A percentile compares a stretch with the other conserved stretches of the same genome.
Evolutionary conservation across 148 eudicot species (phyloP).

Genomic region (Nepenthes mirabilis): DNA sequence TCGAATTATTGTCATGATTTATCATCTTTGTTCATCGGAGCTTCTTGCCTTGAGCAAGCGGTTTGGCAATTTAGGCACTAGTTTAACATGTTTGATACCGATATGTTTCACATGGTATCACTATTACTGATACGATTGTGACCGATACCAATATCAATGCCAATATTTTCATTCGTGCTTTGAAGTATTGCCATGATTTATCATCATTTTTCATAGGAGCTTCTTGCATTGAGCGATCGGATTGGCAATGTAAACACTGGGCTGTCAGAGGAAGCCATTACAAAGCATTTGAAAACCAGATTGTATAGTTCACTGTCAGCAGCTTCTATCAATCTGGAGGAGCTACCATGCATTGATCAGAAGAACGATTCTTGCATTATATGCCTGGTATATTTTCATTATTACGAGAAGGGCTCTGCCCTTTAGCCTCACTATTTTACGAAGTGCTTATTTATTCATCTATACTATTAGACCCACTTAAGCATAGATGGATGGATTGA

Average conservation of each 20-base stretch:
- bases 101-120: too few species aligned
- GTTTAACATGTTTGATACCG: conserved; percentile 2
- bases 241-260: conserved; percentile 82
- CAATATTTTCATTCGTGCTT: too few species aligned
- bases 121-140: too few species aligned
- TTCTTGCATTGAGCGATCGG: conserved; percentile 89
- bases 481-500: too few species aligned
- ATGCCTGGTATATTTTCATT: conserved; percentile 53
- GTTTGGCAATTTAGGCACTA: conserved; percentile 70
- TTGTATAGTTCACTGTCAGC: conserved; percentile 18
- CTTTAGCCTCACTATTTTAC: too few species aligned
- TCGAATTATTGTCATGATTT: too few species aligned
- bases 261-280: conserved; percentile 52
- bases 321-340: conserved; percentile 32
- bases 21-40: too few species aligned
- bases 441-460: too few species aligned
- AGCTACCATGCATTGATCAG: conserved; percentile 33
- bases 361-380: conserved; percentile 64
- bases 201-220: conserved; percentile 43
- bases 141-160: too few species aligned
- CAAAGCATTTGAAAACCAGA: conserved; percentile 46
- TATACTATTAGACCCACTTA: too few species aligned
- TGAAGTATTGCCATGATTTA: too few species aligned
- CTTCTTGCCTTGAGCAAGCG: conserved; percentile 26
- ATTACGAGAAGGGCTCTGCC: background rate